Percentiles rank a stretch among this genome's conserved stretches.
Conservation (phyloP, 2,329 filamentous ascomycete genomes). For the Aspergillus latus region DNA sequence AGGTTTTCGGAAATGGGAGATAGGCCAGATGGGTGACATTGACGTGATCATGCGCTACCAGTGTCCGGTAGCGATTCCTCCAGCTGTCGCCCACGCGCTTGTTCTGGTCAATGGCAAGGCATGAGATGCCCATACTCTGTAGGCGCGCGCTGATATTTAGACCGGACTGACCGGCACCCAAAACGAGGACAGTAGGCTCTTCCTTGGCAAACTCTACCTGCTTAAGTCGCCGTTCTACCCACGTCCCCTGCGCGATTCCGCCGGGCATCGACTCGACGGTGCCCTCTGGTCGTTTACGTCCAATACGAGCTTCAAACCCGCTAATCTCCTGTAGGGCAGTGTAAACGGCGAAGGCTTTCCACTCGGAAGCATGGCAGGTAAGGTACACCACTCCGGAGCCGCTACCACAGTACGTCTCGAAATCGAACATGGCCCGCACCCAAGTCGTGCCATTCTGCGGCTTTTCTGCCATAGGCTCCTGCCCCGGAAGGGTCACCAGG, state of each 20-base stretch:
- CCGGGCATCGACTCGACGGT: background rate
- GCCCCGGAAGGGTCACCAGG: background rate
- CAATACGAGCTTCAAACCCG: background rate
- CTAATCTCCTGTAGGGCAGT: background rate
- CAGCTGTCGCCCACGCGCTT: slow-evolving; percentile 6
- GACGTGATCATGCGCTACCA: slow-evolving; percentile 4
- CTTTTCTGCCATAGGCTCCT: background rate
- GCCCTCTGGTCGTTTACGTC: background rate
- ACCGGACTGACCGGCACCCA: slow-evolving; percentile 2
- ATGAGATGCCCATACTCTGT: background rate
- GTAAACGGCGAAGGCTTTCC: background rate
- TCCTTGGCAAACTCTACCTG: background rate
- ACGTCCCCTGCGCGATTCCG: background rate
- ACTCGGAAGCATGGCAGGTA: background rate
- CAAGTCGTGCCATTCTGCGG: background rate
- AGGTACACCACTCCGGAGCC: background rate
- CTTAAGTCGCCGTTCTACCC: background rate
- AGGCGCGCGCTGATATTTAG: slow-evolving; percentile 3
- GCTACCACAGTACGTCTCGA: background rate
- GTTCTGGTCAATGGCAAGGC: background rate
- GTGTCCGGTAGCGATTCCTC: slow-evolving; percentile 2
- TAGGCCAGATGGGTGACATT: background rate
- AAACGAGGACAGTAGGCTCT: background rate
- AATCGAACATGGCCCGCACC: background rate
- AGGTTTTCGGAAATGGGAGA: slow-evolving; percentile 5